These are phyloP conservation scores for Epichloe hybrida DNA, from an alignment of 2,329 filamentous ascomycete genomes.

Conservation along the genomic window DNA sequence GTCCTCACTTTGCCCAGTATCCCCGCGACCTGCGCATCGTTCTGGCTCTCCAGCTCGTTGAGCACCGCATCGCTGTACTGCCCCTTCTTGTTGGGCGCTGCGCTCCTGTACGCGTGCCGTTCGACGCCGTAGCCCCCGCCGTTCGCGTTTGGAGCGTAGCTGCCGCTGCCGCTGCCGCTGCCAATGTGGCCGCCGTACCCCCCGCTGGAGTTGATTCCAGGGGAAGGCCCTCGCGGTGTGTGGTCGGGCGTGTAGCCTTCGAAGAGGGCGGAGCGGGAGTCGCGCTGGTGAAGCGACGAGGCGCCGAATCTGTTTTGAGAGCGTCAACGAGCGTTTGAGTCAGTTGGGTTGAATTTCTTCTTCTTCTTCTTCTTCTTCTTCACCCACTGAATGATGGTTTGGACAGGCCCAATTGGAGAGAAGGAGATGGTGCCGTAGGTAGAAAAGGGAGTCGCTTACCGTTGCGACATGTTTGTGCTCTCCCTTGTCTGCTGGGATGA, in stretches of 20 bases:
- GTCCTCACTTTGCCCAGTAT: slow-evolving; percentile 81
- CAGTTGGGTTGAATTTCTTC: no score
- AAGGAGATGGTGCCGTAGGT: neutral
- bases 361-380: neutral
- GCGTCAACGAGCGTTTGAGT: no score
- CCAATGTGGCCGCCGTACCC: slow-evolving; percentile 8
- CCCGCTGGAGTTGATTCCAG: slow-evolving; percentile 20
- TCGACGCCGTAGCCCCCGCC: slow-evolving; percentile 13
- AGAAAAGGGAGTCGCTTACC: slow-evolving; percentile 11
- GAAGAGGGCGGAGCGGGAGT: slow-evolving; percentile 61
- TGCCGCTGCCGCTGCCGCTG: slow-evolving; percentile 9
- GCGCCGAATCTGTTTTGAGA: slow-evolving; percentile 45
- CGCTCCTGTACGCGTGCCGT: slow-evolving; percentile 40
- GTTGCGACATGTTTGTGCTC: slow-evolving; percentile 20
- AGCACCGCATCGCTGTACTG: slow-evolving; percentile 89
- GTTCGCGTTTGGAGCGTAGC: slow-evolving; percentile 29
- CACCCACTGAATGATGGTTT: neutral
- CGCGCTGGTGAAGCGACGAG: slow-evolving; percentile 59
- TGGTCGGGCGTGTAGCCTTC: slow-evolving; percentile 51
- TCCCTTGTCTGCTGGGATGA: neutral
- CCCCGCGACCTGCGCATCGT: slow-evolving; percentile 79
- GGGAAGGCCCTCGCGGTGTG: slow-evolving; percentile 22
- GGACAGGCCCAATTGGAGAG: neutral
- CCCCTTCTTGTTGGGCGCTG: slow-evolving; percentile 65
- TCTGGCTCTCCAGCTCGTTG: slow-evolving; percentile 89